Evolutionary conservation across 441 rosid genomes (phyloP), one percentile per base, ranked within the genome.

Genomic region (Mallotus japonicus): DNA sequence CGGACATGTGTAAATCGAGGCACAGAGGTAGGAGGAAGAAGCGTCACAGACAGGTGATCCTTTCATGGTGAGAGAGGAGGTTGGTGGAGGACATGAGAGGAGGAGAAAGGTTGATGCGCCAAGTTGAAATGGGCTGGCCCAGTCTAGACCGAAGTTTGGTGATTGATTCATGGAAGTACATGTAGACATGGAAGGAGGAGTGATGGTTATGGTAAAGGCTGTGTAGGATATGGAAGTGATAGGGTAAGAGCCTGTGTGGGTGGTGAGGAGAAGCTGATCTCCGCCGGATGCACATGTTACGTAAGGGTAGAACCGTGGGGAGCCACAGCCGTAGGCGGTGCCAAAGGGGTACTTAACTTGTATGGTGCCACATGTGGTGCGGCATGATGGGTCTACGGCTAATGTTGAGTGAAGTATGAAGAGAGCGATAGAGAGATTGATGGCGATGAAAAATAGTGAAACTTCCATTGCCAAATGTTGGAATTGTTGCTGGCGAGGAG

Each of bases 191-290:
- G 16, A 42, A 10, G 83, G 50, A 12, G 87, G 85, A 32, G 75
- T 51, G 79, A 83, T 78, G 65, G 73, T 76, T 6, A 83, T 0
- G 77, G 83, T 80, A 12, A 82, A 75, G 69, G 81, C 56, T 40
- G 71, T 3, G 77, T 82, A 86, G 71, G 87, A 82, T 58, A 86
- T 79, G 72, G 82, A 73, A 74, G 82, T 75, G 61, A 86, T 65
- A 10, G 77, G 89, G 69, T 86, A 82, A n/a, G 84, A 75, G 32
- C 89, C 89, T 3, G 87, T 75, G 79, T 86, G 89, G 75, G 84
- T 83, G 51, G 75, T 71, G 63, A 86, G 80, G 72, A 80, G 64
- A 62, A 86, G 78, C 58, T 72, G 75, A 50, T 82, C 75, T 8
- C 73, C 44, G 51, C 5, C 65, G 34, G 74, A 53, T 11, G 74